Percentiles rank a stretch among this genome's conserved stretches.
phyloP scores from a whole-genome alignment of 495 filamentous ascomycete species.

The Lasiosphaeriaceae sp. region DNA sequence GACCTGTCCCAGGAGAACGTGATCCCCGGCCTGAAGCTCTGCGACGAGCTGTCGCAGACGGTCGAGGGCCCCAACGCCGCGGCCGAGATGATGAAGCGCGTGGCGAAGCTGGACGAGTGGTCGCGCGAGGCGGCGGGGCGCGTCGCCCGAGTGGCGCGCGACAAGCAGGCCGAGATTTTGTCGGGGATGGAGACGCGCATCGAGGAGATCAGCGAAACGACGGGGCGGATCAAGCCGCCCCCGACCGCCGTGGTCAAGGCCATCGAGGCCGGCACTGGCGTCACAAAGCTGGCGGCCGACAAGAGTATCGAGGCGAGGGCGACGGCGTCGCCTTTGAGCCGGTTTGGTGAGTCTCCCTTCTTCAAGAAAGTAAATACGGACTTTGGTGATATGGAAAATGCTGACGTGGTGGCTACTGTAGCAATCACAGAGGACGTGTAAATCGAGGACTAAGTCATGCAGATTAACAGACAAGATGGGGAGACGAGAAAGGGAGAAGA shows the following conservation, averaged over 20 bases:
- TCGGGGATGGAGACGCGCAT: constrained; percentile 1
- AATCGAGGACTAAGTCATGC: too few relatives aligned
- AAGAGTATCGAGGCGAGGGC: neutral
- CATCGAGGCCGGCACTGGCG: neutral
- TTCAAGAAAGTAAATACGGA: too few relatives aligned
- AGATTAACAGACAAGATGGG: too few relatives aligned
- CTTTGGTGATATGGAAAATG: too few relatives aligned
- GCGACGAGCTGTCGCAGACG: constrained; percentile 1
- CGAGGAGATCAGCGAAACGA: constrained; percentile 1
- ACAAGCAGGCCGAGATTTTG: constrained; percentile 1
- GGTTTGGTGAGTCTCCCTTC: constrained; percentile 2
- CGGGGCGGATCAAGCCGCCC: neutral
- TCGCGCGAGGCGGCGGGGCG: neutral
- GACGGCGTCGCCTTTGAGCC: neutral
- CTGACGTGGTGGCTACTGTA: too few relatives aligned
- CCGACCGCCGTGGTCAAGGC: neutral
- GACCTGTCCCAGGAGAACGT: constrained; percentile 5
- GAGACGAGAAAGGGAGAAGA: too few relatives aligned
- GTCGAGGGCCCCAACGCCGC: neutral
- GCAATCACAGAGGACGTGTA: too few relatives aligned
- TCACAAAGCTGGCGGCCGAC: neutral
- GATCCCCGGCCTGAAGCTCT: neutral
- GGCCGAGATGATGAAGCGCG: neutral
- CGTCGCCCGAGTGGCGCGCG: neutral
- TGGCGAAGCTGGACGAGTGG: constrained; percentile 1